phyloP scores from a whole-genome alignment of 2,329 filamentous ascomycete species.

The Penicillium sp. region DNA sequence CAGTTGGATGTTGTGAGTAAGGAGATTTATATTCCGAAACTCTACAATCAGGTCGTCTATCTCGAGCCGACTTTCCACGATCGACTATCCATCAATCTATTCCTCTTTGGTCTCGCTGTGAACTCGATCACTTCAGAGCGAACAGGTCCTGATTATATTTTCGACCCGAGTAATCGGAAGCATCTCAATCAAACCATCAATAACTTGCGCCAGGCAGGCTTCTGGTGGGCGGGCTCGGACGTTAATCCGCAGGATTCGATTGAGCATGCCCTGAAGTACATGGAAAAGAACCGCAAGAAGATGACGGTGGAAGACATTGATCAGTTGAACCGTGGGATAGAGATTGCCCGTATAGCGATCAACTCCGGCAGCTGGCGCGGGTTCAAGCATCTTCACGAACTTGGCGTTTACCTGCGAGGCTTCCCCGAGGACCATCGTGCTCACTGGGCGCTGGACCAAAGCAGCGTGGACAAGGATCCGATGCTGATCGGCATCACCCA shows the following conservation, averaged over 20 bases:
- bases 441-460: slow-evolving; percentile 68
- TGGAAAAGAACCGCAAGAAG: slow-evolving; percentile 61
- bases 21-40: slow-evolving; percentile 67
- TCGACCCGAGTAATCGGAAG: slow-evolving; percentile 72
- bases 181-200: slow-evolving; percentile 68
- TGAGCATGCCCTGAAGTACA: slow-evolving; percentile 67
- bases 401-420: slow-evolving; percentile 70
- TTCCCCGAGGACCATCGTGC: slow-evolving; percentile 65
- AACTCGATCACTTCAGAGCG: slow-evolving; percentile 89
- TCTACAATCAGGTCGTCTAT: slow-evolving; percentile 71
- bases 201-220: slow-evolving; percentile 81
- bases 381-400: slow-evolving; percentile 71
- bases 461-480: slow-evolving; percentile 43
- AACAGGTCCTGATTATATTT: slow-evolving; percentile 83
- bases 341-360: slow-evolving; percentile 62
- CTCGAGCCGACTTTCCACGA: slow-evolving; percentile 84
- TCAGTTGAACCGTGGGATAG: slow-evolving; percentile 66
- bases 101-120: slow-evolving; percentile 78
- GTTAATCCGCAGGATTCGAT: slow-evolving; percentile 66
- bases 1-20: slow-evolving; percentile 67
- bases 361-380: slow-evolving; percentile 64
- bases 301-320: slow-evolving; percentile 63
- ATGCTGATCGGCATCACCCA: slow-evolving; percentile 61
- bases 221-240: slow-evolving; percentile 81
- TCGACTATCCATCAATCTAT: slow-evolving; percentile 78